These are phyloP conservation scores for Globisporangium splendens DNA, from an alignment of 352 stramenopile species.

Conservation along the genomic window DNA sequence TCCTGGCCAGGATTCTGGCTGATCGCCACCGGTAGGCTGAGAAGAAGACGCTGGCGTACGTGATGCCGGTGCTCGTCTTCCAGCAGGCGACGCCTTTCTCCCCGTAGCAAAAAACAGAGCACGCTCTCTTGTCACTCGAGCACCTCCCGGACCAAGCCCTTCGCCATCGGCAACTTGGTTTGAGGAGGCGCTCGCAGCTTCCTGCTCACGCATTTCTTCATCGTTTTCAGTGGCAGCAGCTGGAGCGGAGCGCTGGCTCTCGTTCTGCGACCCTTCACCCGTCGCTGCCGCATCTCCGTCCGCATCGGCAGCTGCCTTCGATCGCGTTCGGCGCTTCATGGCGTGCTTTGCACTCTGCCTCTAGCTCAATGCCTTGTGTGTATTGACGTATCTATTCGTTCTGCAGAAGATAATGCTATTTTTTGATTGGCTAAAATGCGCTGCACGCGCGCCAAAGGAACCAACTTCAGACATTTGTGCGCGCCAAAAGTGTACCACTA, in stretches of 20 bases:
- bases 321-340: constrained; percentile 25
- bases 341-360: neutral
- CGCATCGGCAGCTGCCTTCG: neutral
- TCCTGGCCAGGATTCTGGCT: constrained; percentile 58
- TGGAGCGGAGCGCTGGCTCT: neutral
- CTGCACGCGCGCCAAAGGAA: neutral
- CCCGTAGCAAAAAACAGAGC: constrained; percentile 49
- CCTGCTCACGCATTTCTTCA: constrained; percentile 4
- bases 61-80: neutral
- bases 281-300: neutral
- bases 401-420: neutral
- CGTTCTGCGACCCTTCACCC: neutral
- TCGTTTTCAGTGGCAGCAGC: constrained; percentile 1
- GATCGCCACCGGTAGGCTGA: constrained; percentile 1
- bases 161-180: neutral
- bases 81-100: constrained; percentile 4
- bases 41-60: neutral
- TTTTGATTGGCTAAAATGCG: constrained; percentile 12
- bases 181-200: neutral
- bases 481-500: constrained; percentile 10
- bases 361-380: neutral
- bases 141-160: constrained; percentile 16
- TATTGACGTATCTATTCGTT: neutral
- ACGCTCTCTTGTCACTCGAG: constrained; percentile 33
- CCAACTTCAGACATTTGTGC: neutral